These are phyloP conservation scores for Lepidium sativum DNA, from an alignment of 345 rosid genomes.

Conservation along the genomic window DNA sequence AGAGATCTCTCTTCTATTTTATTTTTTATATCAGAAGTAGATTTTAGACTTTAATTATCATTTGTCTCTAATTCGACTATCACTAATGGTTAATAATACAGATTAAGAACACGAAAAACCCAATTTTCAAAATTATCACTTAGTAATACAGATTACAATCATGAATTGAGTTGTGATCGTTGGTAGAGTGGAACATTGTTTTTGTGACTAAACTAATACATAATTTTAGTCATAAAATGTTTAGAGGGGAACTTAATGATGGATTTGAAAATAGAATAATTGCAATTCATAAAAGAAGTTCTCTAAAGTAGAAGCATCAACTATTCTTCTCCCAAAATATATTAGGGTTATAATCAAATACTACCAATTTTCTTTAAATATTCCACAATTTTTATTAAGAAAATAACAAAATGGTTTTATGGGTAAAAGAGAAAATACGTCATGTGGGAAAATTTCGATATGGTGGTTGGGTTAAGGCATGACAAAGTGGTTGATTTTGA, in stretches of 20 bases:
- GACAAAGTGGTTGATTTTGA: slow-evolving; percentile 25
- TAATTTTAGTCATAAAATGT: neutral
- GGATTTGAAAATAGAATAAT: slow-evolving; percentile 12
- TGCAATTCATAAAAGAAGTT: slow-evolving; percentile 40
- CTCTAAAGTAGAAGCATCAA: slow-evolving; percentile 41
- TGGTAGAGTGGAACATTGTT: neutral
- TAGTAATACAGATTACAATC: neutral
- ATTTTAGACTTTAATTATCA: too few relatives aligned
- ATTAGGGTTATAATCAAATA: neutral
- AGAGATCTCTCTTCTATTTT: too few relatives aligned
- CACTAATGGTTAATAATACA: too few relatives aligned
- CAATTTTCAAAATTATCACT: too few relatives aligned
- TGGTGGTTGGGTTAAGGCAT: slow-evolving; percentile 28
- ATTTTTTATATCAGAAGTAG: too few relatives aligned
- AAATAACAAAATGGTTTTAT: neutral
- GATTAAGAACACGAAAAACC: too few relatives aligned
- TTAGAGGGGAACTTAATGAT: slow-evolving; percentile 12
- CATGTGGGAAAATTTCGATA: slow-evolving; percentile 17
- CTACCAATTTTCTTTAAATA: neutral
- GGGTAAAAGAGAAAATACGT: slow-evolving; percentile 5
- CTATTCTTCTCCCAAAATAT: slow-evolving; percentile 11
- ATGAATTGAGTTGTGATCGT: slow-evolving; percentile 1
- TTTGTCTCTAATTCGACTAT: too few relatives aligned
- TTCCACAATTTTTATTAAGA: neutral
- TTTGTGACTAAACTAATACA: neutral